phyloP scores from a whole-genome alignment of 306 rosid species.

The Vigna trinervia region DNA sequence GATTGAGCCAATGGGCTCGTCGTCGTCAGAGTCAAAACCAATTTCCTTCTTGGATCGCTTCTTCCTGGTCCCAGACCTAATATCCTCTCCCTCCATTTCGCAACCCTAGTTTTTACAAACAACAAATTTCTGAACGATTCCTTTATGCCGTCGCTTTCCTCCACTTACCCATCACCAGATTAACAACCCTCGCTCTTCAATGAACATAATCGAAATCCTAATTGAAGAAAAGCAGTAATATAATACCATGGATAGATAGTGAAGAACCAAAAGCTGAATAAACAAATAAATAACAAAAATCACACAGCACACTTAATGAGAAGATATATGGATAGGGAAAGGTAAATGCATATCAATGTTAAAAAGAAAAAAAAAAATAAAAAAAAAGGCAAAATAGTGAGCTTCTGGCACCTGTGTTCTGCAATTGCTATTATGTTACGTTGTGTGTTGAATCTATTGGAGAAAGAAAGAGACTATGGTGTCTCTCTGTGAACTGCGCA shows the following conservation, averaged over 20 bases:
- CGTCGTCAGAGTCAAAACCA: slow-evolving; percentile 69
- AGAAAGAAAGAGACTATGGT: slow-evolving; percentile 7
- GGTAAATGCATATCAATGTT: neutral
- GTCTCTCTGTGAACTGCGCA: slow-evolving; percentile 52
- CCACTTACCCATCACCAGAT: slow-evolving; percentile 52
- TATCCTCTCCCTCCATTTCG: slow-evolving; percentile 73
- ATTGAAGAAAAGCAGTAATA: slow-evolving; percentile 22
- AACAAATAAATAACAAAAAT: slow-evolving; percentile 32
- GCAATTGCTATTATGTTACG: slow-evolving; percentile 17
- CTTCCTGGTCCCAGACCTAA: slow-evolving; percentile 62
- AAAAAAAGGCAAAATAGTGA: neutral
- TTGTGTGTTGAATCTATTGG: slow-evolving; percentile 33
- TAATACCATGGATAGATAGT: slow-evolving; percentile 27
- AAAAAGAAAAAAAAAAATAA: neutral
- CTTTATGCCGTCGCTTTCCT: slow-evolving; percentile 59
- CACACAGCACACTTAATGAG: slow-evolving; percentile 49
- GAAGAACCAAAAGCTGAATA: slow-evolving; percentile 40
- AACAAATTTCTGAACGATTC: slow-evolving; percentile 36
- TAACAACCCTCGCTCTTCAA: slow-evolving; percentile 48
- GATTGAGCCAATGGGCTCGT: slow-evolving; percentile 84
- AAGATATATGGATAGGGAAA: slow-evolving; percentile 14
- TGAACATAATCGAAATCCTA: slow-evolving; percentile 41
- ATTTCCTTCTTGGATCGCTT: slow-evolving; percentile 65
- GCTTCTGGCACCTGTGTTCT: slow-evolving; percentile 44
- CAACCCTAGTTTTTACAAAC: slow-evolving; percentile 52